These are phyloP conservation scores for Fusarium sp. DNA, from an alignment of 2,329 filamentous ascomycete species.

Conservation along the genomic window DNA sequence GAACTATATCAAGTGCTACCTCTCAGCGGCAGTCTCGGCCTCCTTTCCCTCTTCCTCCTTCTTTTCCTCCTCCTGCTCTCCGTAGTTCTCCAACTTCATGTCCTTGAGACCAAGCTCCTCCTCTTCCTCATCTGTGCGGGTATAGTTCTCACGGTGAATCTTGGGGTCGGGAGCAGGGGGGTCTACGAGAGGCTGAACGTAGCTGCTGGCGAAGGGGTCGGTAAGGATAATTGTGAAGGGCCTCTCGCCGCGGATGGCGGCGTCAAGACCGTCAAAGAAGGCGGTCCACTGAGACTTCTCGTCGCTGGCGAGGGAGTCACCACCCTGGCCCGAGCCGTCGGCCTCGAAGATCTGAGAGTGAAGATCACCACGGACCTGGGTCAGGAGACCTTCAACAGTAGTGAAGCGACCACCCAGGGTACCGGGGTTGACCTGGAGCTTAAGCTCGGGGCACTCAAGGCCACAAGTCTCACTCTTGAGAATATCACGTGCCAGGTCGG, in stretches of 20 bases:
- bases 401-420: conserved; percentile 97
- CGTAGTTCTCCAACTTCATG: conserved; percentile 92
- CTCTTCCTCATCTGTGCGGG: conserved; percentile 89
- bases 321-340: conserved; percentile 68
- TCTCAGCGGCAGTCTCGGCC: conserved; percentile 14
- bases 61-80: conserved; percentile 54
- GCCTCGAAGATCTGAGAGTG: conserved; percentile 87
- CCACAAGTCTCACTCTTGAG: conserved; percentile 95
- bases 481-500: conserved; percentile 90
- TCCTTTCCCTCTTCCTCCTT: conserved; percentile 26
- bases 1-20: conserved; percentile 10
- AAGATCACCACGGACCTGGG: conserved; percentile 91
- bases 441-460: conserved; percentile 86
- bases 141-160: conserved; percentile 83
- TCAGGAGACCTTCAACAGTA: conserved; percentile 92
- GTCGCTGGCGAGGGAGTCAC: conserved; percentile 77
- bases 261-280: conserved; percentile 82
- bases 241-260: conserved; percentile 81
- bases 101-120: conserved; percentile 91
- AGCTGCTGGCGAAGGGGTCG: conserved; percentile 92
- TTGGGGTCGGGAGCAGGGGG: conserved; percentile 77
- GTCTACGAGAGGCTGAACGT: conserved; percentile 89
- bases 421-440: conserved; percentile 88
- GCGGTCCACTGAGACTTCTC: conserved; percentile 78
- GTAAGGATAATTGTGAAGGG: conserved; percentile 85